phyloP scores from a whole-genome alignment of 257 asterid species.

The Fraxinus anomala region DNA sequence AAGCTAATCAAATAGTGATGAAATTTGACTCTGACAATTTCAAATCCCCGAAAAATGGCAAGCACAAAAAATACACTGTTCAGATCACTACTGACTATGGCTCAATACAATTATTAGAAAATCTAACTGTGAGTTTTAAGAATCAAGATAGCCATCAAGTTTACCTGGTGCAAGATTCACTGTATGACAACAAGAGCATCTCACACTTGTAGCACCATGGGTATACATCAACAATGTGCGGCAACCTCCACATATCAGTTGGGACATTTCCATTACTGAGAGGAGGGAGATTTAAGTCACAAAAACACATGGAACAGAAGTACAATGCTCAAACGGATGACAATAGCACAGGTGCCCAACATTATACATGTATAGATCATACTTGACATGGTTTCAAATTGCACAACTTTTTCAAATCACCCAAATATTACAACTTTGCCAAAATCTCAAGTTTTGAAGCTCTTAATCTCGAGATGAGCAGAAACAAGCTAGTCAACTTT shows the following conservation, averaged over 20 bases:
- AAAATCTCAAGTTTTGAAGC: neutral
- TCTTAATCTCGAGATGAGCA: neutral
- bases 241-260: slow-evolving; percentile 92
- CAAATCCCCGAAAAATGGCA: neutral
- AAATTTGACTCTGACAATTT: neutral
- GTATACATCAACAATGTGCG: slow-evolving; percentile 79
- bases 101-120: slow-evolving; percentile 4
- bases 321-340: slow-evolving; percentile 4
- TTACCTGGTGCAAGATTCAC: slow-evolving; percentile 91
- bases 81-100: neutral
- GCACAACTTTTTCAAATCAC: neutral
- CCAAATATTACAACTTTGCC: neutral
- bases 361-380: slow-evolving; percentile 1
- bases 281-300: slow-evolving; percentile 26
- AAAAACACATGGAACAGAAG: slow-evolving; percentile 18
- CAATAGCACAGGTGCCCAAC: neutral
- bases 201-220: slow-evolving; percentile 89
- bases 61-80: neutral
- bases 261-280: slow-evolving; percentile 90
- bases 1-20: neutral
- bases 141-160: neutral
- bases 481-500: neutral
- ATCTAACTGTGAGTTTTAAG: neutral
- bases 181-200: slow-evolving; percentile 96
- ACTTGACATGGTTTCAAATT: slow-evolving; percentile 4